These are phyloP conservation scores for Neurospora sp. DNA, from an alignment of 495 filamentous ascomycete species.

Conservation along the genomic window DNA sequence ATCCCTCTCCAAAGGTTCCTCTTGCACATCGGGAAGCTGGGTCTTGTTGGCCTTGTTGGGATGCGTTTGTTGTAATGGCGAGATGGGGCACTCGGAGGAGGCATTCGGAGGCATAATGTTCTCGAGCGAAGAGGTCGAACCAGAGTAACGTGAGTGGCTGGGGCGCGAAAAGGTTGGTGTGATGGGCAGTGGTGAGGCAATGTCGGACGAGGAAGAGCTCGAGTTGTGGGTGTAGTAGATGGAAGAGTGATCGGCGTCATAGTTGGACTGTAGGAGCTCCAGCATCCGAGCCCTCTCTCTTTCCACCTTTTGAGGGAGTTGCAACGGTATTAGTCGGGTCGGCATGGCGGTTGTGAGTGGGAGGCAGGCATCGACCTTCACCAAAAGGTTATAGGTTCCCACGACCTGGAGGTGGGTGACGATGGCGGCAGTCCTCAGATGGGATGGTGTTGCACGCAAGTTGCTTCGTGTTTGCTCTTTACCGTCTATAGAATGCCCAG, in stretches of 20 bases:
- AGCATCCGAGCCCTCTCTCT: slow-evolving; percentile 30
- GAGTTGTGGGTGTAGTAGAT: slow-evolving; percentile 32
- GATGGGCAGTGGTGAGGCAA: slow-evolving; percentile 49
- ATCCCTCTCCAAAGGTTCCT: slow-evolving; percentile 43
- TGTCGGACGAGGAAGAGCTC: slow-evolving; percentile 40
- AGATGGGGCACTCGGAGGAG: slow-evolving; percentile 32
- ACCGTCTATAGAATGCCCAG: not conserved
- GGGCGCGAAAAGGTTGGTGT: slow-evolving; percentile 51
- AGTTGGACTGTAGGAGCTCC: slow-evolving; percentile 18
- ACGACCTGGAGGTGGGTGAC: not conserved
- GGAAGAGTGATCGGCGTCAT: slow-evolving; percentile 12
- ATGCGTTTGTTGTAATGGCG: slow-evolving; percentile 31
- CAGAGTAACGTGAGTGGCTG: slow-evolving; percentile 45
- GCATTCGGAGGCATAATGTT: slow-evolving; percentile 19
- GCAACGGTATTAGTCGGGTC: slow-evolving; percentile 38
- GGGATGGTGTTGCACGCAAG: not conserved
- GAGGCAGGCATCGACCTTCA: not conserved
- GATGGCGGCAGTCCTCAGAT: slow-evolving; percentile 4
- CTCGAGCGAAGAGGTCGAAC: slow-evolving; percentile 42
- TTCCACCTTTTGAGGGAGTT: slow-evolving; percentile 42
- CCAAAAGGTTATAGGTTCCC: too few relatives aligned
- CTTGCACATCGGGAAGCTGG: slow-evolving; percentile 43
- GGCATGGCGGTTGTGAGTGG: slow-evolving; percentile 28
- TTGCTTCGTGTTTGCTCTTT: slow-evolving; percentile 1
- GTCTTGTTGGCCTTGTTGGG: slow-evolving; percentile 33